Base-by-base conservation (phyloP, 2,329 filamentous ascomycete species). In the Leptoxyphium fumago region DNA sequence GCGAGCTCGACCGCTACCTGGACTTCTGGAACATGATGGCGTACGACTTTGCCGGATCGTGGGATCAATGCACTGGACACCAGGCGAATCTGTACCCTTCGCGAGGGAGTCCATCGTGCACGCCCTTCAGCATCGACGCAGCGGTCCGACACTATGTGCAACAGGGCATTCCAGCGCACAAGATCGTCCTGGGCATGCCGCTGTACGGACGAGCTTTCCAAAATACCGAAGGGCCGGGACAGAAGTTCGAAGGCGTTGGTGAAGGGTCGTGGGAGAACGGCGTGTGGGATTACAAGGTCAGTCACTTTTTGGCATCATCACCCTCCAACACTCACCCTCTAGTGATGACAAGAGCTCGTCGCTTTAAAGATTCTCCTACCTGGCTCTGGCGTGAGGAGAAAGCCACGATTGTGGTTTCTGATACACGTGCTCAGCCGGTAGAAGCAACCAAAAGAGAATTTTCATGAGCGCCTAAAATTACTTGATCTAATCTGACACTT, bases 121-220 rank as follows among this genome's bases (percentile, higher is more conserved):
- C 89, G 0, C 87, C 87, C 0, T 94, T 88, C 66, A 85, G 75
- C 63, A 84, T 82, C 2, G 68, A 75, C 3, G 68, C 72, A 1
- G 87, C 88, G 0, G 66, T 96, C 6, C 66, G 77, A 10, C 72
- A 77, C 53, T 96, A 95, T 65, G 67, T 74, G 13, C 58, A 65
- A 1, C 71, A 73, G 3, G 67, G 68, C 6, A 78, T 95, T 0
- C 57, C 72, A 0, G 59, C 78, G 0, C 58, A 70, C 48, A 95
- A 94, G 65, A 76, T 96, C 43, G 83, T 94, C 2, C 63, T 95
- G 11, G 88, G 89, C 2, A 89, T 95, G 82, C 88, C 89, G 2
- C 68, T 96, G 10, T 96, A 95, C 59, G 89, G 89, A 1, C 82
- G 87, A 30, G 78, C 84, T 0, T 96, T 95, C 60, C 72, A 78